phyloP scores from a whole-genome alignment of 768 basidiomycete genomes.

The Kwoniella shandongensis region DNA sequence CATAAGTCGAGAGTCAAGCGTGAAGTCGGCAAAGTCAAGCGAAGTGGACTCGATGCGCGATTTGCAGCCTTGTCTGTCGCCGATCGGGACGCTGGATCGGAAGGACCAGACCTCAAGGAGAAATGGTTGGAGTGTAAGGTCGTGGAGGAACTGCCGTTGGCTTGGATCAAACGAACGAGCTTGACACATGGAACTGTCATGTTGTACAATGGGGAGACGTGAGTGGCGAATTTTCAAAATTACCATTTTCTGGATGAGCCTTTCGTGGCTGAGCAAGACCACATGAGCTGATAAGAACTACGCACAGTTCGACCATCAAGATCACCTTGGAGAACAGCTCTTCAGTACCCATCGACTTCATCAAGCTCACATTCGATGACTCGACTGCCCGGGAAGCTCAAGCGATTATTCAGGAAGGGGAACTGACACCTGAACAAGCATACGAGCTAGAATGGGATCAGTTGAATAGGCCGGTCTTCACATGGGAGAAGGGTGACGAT shows the following conservation, averaged over 20 bases:
- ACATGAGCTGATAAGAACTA: constrained; percentile 8
- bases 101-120: constrained; percentile 17
- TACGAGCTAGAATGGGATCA: constrained; percentile 88
- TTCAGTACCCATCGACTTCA: constrained; percentile 73
- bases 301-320: constrained; percentile 71
- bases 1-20: constrained; percentile 63
- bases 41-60: constrained; percentile 69
- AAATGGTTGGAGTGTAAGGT: constrained; percentile 76
- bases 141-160: constrained; percentile 79
- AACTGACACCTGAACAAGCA: constrained; percentile 75
- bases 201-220: constrained; percentile 94
- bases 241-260: constrained; percentile 20
- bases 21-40: constrained; percentile 72
- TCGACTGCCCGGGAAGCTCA: constrained; percentile 77
- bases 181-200: constrained; percentile 90
- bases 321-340: constrained; percentile 91
- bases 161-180: constrained; percentile 83
- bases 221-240: constrained; percentile 31
- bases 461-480: constrained; percentile 73
- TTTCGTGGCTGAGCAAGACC: constrained; percentile 11
- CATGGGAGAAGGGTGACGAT: constrained; percentile 62
- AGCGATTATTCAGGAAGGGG: constrained; percentile 73
- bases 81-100: constrained; percentile 27
- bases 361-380: constrained; percentile 85
- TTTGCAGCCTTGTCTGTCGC: constrained; percentile 2